Evolutionary conservation across 768 basidiomycete genomes (phyloP).

Genomic region (Asterophora lycoperdoides): DNA sequence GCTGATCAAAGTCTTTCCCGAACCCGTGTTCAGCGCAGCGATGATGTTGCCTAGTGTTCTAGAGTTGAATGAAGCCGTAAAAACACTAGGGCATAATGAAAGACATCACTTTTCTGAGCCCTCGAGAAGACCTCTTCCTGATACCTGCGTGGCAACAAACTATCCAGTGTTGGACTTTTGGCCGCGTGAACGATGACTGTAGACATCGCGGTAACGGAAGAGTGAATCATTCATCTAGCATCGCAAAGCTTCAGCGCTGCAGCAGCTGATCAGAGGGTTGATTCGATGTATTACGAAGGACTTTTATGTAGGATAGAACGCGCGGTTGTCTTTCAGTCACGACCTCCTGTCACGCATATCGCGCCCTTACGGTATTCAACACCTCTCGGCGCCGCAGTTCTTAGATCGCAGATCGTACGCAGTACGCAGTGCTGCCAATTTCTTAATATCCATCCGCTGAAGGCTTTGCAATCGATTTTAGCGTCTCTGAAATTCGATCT

Average conservation of each 20-base stretch:
- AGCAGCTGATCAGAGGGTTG: background rate
- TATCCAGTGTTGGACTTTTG: constrained; percentile 6
- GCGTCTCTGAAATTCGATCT: too few species aligned
- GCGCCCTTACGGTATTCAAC: background rate
- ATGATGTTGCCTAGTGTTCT: constrained; percentile 54
- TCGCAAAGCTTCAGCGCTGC: background rate
- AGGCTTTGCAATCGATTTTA: background rate
- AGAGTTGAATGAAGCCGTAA: background rate
- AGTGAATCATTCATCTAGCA: background rate
- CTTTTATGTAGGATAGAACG: too few species aligned
- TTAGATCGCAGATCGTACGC: background rate
- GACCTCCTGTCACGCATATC: too few species aligned
- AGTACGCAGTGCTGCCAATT: constrained; percentile 1
- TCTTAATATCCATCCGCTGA: background rate
- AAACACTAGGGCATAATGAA: background rate
- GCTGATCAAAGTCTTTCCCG: constrained; percentile 76
- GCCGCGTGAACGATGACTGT: too few species aligned
- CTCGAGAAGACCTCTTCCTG: constrained; percentile 69
- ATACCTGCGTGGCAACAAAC: constrained; percentile 44
- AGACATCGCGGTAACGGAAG: too few species aligned
- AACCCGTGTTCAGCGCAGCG: constrained; percentile 72
- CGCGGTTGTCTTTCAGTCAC: too few species aligned
- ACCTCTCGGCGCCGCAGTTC: background rate
- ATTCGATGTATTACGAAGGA: too few species aligned
- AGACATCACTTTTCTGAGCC: constrained; percentile 42